These are phyloP conservation scores for Magnaporthiopsis rhizophila DNA, from an alignment of 2,329 filamentous ascomycete species.

Conservation along the genomic window DNA sequence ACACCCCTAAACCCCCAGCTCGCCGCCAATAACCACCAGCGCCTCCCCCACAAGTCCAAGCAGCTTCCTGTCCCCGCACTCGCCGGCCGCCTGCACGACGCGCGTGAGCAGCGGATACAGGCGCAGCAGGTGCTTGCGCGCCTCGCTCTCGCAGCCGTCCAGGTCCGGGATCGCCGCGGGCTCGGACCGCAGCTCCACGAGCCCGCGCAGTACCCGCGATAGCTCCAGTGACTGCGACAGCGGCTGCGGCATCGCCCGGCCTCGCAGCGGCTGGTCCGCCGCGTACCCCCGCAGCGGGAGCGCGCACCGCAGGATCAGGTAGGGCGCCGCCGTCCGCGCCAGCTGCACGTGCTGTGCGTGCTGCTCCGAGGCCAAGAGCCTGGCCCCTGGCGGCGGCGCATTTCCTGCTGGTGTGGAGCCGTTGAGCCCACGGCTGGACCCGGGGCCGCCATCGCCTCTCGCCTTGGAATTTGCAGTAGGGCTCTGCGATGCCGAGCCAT, in stretches of 20 bases:
- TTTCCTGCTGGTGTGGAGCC: neutral
- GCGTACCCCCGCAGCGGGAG: slow-evolving; percentile 78
- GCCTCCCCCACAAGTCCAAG: slow-evolving; percentile 49
- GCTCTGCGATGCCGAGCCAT: neutral
- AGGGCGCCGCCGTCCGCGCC: slow-evolving; percentile 68
- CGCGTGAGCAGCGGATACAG: slow-evolving; percentile 71
- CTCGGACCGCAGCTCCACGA: slow-evolving; percentile 63
- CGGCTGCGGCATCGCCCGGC: slow-evolving; percentile 74
- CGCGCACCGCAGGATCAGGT: slow-evolving; percentile 73
- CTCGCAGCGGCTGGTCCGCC: slow-evolving; percentile 83
- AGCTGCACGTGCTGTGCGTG: slow-evolving; percentile 42
- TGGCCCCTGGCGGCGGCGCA: slow-evolving; percentile 9
- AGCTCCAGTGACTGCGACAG: slow-evolving; percentile 73
- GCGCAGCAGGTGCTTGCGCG: slow-evolving; percentile 67
- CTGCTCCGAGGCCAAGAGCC: slow-evolving; percentile 12
- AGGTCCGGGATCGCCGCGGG: slow-evolving; percentile 57
- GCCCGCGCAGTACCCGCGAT: slow-evolving; percentile 56
- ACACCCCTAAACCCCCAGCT: slow-evolving; percentile 34
- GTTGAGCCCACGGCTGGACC: slow-evolving; percentile 2
- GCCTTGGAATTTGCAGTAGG: neutral
- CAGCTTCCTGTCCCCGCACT: slow-evolving; percentile 52
- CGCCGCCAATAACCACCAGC: slow-evolving; percentile 53
- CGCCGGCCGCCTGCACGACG: slow-evolving; percentile 50
- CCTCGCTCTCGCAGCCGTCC: slow-evolving; percentile 43
- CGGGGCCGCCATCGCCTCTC: neutral